A percentile compares a stretch with the other conserved stretches of the same genome.
phyloP scores from a whole-genome alignment of 257 asterid genomes.

The Ajuga chamaepitys region DNA sequence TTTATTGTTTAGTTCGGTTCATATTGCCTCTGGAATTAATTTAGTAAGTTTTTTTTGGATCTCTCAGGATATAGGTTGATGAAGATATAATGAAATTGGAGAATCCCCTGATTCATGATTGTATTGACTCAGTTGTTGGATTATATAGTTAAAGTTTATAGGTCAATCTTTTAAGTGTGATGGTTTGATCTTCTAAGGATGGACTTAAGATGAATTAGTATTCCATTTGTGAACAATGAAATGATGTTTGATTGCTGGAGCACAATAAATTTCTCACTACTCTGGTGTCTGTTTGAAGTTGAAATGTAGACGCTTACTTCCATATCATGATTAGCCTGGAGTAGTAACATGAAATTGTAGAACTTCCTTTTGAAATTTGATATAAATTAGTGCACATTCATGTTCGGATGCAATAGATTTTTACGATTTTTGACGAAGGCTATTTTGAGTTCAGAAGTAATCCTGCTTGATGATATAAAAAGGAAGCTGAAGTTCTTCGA shows the following conservation, averaged over 20 bases:
- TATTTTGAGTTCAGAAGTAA: not conserved
- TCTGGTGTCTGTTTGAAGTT: not conserved
- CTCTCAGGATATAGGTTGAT: slow-evolving; percentile 19
- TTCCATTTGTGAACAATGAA: not conserved
- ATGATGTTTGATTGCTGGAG: not conserved
- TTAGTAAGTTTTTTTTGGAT: slow-evolving; percentile 1
- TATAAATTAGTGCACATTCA: not conserved
- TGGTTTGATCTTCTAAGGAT: not conserved
- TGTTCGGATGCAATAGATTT: not conserved
- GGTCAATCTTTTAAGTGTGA: not conserved
- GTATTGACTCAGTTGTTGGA: slow-evolving; percentile 6
- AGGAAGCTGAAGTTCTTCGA: not conserved
- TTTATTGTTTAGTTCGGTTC: slow-evolving; percentile 8
- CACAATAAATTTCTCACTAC: not conserved
- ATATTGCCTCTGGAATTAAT: not conserved
- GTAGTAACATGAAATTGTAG: not conserved
- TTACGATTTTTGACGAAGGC: not conserved
- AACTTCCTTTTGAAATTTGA: not conserved
- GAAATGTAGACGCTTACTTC: not conserved
- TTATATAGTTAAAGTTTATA: not conserved
- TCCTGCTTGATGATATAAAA: not conserved
- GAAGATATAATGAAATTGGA: not conserved
- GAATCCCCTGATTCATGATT: not conserved
- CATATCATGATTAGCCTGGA: not conserved
- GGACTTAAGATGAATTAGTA: not conserved